Base-by-base conservation (phyloP, 2,329 filamentous ascomycete genomes). In the Lachnellula subtilissima region DNA sequence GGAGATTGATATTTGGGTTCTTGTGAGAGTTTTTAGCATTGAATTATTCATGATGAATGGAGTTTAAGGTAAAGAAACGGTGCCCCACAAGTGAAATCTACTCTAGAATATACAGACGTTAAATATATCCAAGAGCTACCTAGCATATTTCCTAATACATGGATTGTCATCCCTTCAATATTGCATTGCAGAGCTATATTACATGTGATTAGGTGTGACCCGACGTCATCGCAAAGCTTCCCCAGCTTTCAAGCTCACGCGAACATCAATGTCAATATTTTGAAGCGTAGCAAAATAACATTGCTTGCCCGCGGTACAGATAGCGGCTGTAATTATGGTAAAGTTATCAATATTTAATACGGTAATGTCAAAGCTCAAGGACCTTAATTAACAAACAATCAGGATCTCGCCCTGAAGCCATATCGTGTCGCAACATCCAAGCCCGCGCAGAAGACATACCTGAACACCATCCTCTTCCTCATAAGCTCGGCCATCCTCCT, bases 391-490 rank as follows among this genome's bases (percentile, higher is more conserved):
- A 22, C 19, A 17, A 32, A 45, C 36, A 7, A 22, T 23, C 61
- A 87, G 83, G 75, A 78, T 64, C 71, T 76, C 56, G 66, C 82
- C 57, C 73, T 82, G 54, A 69, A 73, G 28, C 83, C 83, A 17
- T 64, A 86, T 60, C 78, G 75, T 59, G 69, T 80, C 61, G 74
- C 80, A 54, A 74, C 81, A 51, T 88, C 86, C 2, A 84, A 80
- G 53, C 73, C 80, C 35, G 83, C 86, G n/a, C 76, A 80, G 51
- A 79, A 81, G 64, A 80, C 84, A 32, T 89, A 89, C 68, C 70
- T 89, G 48, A 82, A 81, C 56, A 82, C 72, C 1, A 53, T 72
- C 46, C 66, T 74, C 22, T 67, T 73, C 42, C 49, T 64, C 45
- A 63, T 66, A 50, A 76, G 83, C 22, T 79, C 80, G 3, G 62